These are phyloP conservation scores for Cucumis hystrix DNA, from an alignment of 306 rosid species.

Conservation along the genomic window DNA sequence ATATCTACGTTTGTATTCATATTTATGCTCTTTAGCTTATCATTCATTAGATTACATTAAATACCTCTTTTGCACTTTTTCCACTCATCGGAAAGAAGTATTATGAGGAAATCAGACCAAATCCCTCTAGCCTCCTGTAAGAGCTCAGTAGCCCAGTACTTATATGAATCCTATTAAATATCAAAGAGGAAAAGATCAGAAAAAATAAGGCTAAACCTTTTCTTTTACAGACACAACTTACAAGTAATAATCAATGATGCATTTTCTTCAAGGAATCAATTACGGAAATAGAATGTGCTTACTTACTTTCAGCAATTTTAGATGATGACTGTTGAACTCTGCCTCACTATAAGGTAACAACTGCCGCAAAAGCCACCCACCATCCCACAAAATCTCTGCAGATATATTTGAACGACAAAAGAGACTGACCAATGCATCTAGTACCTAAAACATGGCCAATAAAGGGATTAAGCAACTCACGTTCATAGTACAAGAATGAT, in stretches of 20 bases:
- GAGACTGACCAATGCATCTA: slow-evolving; percentile 77
- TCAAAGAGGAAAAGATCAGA: slow-evolving; percentile 2
- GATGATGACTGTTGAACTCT: slow-evolving; percentile 64
- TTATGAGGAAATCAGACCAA: slow-evolving; percentile 70
- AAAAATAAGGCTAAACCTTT: neutral
- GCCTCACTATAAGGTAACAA: slow-evolving; percentile 76
- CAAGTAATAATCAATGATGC: neutral
- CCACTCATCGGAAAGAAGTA: slow-evolving; percentile 72
- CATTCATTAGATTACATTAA: slow-evolving; percentile 3
- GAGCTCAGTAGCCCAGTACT: slow-evolving; percentile 44
- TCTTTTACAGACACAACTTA: neutral
- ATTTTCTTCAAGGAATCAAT: neutral
- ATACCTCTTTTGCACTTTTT: slow-evolving; percentile 83
- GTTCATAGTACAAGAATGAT: neutral
- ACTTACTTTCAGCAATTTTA: slow-evolving; percentile 61
- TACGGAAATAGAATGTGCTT: neutral
- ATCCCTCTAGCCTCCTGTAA: slow-evolving; percentile 55
- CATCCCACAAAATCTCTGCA: slow-evolving; percentile 86
- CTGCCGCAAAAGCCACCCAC: slow-evolving; percentile 98
- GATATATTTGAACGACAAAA: slow-evolving; percentile 76
- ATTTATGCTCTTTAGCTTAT: neutral
- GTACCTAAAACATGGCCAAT: slow-evolving; percentile 36
- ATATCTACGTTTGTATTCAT: too few relatives aligned
- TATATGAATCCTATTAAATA: slow-evolving; percentile 52
- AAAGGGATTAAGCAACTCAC: neutral